Conservation (phyloP, 2,329 filamentous ascomycete genomes). For the Orbilia oligospora region DNA sequence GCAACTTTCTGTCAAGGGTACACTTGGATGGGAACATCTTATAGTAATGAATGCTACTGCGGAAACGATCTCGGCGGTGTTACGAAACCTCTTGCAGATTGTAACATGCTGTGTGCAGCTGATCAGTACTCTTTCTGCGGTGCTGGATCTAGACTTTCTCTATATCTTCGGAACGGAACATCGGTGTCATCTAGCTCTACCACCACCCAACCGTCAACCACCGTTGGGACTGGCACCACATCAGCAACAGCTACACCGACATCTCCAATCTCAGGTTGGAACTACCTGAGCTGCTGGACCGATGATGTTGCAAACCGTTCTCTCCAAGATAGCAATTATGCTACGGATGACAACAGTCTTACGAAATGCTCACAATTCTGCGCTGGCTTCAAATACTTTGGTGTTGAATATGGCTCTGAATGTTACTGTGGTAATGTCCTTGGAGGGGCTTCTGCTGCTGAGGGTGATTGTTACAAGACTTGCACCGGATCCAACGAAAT, state of each 20-base stretch:
- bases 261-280: conserved; percentile 7
- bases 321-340: conserved; percentile 18
- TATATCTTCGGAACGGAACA: conserved; percentile 39
- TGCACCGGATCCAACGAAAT: conserved; percentile 42
- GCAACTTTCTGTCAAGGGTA: conserved; percentile 43
- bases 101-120: conserved; percentile 49
- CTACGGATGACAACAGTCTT: conserved; percentile 25
- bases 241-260: background rate
- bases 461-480: conserved; percentile 54
- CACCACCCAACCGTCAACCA: conserved; percentile 9
- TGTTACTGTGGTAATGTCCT: conserved; percentile 68
- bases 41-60: conserved; percentile 68
- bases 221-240: conserved; percentile 7
- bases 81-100: conserved; percentile 40
- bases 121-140: conserved; percentile 57
- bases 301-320: conserved; percentile 39
- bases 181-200: conserved; percentile 8
- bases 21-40: conserved; percentile 47
- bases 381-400: conserved; percentile 65
- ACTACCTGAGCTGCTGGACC: conserved; percentile 43
- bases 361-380: conserved; percentile 38
- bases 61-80: conserved; percentile 65
- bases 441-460: conserved; percentile 56
- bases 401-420: conserved; percentile 67
- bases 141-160: conserved; percentile 47